phyloP scores from a whole-genome alignment of 768 basidiomycete genomes.

The Termitomyces sp. region DNA sequence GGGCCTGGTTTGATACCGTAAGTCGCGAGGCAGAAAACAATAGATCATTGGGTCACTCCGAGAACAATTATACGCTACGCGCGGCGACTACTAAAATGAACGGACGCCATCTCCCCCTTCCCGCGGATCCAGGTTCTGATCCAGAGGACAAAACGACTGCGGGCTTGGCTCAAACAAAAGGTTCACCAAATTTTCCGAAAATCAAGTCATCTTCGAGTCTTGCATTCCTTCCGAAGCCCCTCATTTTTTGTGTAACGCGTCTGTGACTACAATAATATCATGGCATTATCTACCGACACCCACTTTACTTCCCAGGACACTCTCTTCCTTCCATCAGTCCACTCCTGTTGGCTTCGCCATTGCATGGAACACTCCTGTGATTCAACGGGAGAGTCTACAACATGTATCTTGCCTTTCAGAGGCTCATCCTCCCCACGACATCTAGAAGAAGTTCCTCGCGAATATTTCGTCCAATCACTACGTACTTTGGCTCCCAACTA shows the following conservation, averaged over 20 bases:
- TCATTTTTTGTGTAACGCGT: slow-evolving; percentile 9
- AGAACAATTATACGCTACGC: slow-evolving; percentile 30
- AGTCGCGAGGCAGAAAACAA: slow-evolving; percentile 32
- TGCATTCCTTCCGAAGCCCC: slow-evolving; percentile 27
- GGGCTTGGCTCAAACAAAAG: slow-evolving; percentile 1
- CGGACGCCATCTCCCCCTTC: slow-evolving; percentile 9
- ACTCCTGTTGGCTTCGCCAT: slow-evolving; percentile 37
- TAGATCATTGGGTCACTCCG: slow-evolving; percentile 25
- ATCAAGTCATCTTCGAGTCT: slow-evolving; percentile 20
- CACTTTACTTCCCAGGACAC: slow-evolving; percentile 9
- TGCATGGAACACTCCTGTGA: slow-evolving; percentile 17
- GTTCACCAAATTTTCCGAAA: slow-evolving; percentile 11
- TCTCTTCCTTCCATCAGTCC: slow-evolving; percentile 21
- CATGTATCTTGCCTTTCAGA: slow-evolving; percentile 18
- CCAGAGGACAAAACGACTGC: slow-evolving; percentile 10
- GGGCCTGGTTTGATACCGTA: slow-evolving; percentile 4
- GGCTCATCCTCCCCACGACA: slow-evolving; percentile 29
- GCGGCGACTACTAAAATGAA: slow-evolving; percentile 10
- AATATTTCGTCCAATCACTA: slow-evolving; percentile 68
- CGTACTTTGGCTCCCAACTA: slow-evolving; percentile 59
- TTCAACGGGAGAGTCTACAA: neutral
- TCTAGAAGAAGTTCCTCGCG: slow-evolving; percentile 57
- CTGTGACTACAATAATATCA: slow-evolving; percentile 9
- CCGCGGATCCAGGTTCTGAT: slow-evolving; percentile 14
- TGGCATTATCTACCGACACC: slow-evolving; percentile 26